phyloP scores from a whole-genome alignment of 2,329 filamentous ascomycete genomes.

The Botryotinia convoluta region DNA sequence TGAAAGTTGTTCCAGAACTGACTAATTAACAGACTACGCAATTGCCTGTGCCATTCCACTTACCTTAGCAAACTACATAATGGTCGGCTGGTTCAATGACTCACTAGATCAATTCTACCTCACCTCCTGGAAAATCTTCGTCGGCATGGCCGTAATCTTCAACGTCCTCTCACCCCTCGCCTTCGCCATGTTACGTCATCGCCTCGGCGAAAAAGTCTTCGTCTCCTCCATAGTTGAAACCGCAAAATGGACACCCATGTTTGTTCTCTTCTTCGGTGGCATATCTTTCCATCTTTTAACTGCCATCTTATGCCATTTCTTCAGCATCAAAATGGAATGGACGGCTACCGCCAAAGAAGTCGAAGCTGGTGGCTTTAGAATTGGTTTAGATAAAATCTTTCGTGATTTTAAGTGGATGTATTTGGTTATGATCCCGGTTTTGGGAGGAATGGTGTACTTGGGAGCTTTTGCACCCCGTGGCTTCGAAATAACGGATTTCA shows the following conservation, averaged over 20 bases:
- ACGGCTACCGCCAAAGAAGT: slow-evolving; percentile 59
- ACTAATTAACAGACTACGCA: slow-evolving; percentile 47
- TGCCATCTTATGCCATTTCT: slow-evolving; percentile 44
- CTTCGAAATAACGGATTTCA: slow-evolving; percentile 57
- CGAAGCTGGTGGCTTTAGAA: slow-evolving; percentile 54
- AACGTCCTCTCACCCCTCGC: slow-evolving; percentile 45
- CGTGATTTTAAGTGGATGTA: slow-evolving; percentile 55
- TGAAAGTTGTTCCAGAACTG: neutral
- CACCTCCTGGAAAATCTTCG: slow-evolving; percentile 63
- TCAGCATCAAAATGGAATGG: slow-evolving; percentile 47
- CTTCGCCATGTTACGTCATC: slow-evolving; percentile 31
- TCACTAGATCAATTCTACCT: slow-evolving; percentile 65
- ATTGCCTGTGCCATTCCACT: slow-evolving; percentile 66
- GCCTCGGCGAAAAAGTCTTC: slow-evolving; percentile 28
- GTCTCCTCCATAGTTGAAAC: slow-evolving; percentile 50
- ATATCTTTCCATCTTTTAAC: slow-evolving; percentile 44
- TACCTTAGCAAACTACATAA: slow-evolving; percentile 67
- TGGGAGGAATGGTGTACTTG: slow-evolving; percentile 33
- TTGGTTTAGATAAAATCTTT: slow-evolving; percentile 55
- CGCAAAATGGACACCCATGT: slow-evolving; percentile 49
- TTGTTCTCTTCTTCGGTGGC: slow-evolving; percentile 46
- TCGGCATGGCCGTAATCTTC: slow-evolving; percentile 64
- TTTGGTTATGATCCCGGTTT: slow-evolving; percentile 26
- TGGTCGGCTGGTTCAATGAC: slow-evolving; percentile 69
- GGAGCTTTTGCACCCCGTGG: slow-evolving; percentile 35